Base-by-base conservation (phyloP, 2,329 filamentous ascomycete genomes). In the Chrysoporthe puriensis region DNA sequence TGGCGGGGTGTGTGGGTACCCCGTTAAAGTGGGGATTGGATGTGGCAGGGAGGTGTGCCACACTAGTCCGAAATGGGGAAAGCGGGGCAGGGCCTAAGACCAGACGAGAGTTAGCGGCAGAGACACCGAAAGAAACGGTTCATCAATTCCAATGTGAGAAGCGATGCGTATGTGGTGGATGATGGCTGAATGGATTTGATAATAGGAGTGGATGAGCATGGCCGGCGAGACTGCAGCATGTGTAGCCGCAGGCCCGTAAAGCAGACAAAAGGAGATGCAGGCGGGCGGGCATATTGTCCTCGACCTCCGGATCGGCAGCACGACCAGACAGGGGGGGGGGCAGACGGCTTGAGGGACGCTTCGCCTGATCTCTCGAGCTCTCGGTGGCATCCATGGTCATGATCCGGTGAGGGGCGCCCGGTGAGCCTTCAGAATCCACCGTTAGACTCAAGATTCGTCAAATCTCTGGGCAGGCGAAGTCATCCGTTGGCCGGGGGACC, bases 101-200 rank as follows among this genome's bases (percentile, higher is more conserved):
- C 44, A 52, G 50, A 61, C 16, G 48, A 63, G 63, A 68, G 59
- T 70, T 66, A 67, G 66, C 66, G 34, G 52, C 68, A 62, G 40
- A 52, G 59, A 60, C 52, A 60, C 59, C 42, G 52, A 56, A 50
- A 48, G n/a, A 8, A 50, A 21, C 21, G 11, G 59, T 46, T 42
- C 50, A 50, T 60, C 50, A 60, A 42, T 54, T 50, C 48, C 14
- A 46, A 18, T 50, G 52, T 36, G 26, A 64, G 26, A 56, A 34
- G 26, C 42, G 42, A 46, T 21, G 14, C 34, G 36, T 60, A 18
- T 44, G n/a, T 43, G 36, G 42, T 43, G 57, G 21, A 13, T 26
- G 26, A 32, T 14, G 50, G 32, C 7, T 18, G 50, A 54, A 54
- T 54, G 50, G 13, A 4, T 54, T 34, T 54, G 50, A 54, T 9